Base-by-base conservation (phyloP, 1,284 basidiomycete species). In the Schizophyllum commune region DNA sequence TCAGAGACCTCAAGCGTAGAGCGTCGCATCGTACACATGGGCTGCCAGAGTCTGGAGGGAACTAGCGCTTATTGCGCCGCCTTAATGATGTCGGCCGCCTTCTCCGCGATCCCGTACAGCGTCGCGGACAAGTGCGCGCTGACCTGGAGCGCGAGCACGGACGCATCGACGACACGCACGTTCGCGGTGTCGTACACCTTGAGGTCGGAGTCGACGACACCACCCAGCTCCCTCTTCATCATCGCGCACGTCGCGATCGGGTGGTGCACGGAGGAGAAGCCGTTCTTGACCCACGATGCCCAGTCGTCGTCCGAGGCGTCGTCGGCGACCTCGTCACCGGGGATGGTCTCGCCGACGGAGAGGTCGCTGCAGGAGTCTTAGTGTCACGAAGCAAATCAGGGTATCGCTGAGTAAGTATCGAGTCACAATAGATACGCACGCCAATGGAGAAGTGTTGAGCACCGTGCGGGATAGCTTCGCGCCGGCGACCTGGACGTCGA, bases 191-290 rank as follows among this genome's bases (percentile, higher is more conserved):
- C 80, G 66, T 83, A 83, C 3, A 81, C 75, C 61, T 67, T 75
- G 15, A 81, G 69, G 60, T 74, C 68, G 5, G 75, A 71, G 61
- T 75, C 65, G 52, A 79, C 78, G 32, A 80, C 78, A 47, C 39
- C 87, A 32, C 86, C 86, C 4, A 84, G 74, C 1, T 74, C 75
- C 34, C 77, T 73, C 52, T 71, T 73, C 79, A 85, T 85, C 85
- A 89, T 86, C 4, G 84, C 73, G 1, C 78, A 79, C 0, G 85
- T 87, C 0, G 81, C 85, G 55, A 88, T 76, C 4, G 84, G 85
- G 70, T 85, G 83, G 20, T 75, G 73, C n/a, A 82, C 81, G 4
- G 78, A 73, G 1, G 69, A 61, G 65, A 78, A 82, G 15, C 72
- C 72, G 13, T 70, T 63, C 64, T 68, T 67, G 63, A 83, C 77